A percentile compares a stretch with the other conserved stretches of the same genome.
These are phyloP conservation scores for Puccinia hordei DNA, from an alignment of 1,284 basidiomycete genomes.

Conservation along the genomic window DNA sequence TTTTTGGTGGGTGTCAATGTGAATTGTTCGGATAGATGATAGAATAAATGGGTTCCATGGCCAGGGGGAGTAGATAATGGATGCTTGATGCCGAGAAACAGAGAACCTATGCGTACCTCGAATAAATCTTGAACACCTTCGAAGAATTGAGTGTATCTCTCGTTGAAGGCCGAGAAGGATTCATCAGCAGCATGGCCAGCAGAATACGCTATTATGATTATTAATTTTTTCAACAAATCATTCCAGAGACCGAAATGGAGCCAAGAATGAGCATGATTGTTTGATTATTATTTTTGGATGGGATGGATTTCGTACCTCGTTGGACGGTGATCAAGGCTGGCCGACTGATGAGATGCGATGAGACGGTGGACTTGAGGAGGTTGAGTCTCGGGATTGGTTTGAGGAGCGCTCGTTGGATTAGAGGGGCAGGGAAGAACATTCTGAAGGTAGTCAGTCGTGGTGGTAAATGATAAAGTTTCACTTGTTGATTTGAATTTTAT, in stretches of 20 bases:
- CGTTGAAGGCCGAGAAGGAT: constrained; percentile 89
- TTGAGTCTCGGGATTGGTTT: not conserved
- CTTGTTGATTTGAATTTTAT: too few relatives aligned
- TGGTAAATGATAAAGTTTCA: too few relatives aligned
- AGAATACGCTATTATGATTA: constrained; percentile 47
- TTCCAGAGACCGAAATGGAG: not conserved
- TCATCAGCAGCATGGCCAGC: constrained; percentile 67
- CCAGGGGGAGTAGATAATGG: too few relatives aligned
- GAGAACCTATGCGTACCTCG: constrained; percentile 67
- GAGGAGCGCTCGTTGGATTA: constrained; percentile 1
- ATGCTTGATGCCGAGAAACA: too few relatives aligned
- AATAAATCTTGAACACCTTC: constrained; percentile 89
- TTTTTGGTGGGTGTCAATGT: too few relatives aligned
- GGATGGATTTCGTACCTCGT: not conserved
- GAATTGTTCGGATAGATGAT: too few relatives aligned
- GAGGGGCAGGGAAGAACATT: constrained; percentile 17
- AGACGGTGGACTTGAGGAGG: not conserved
- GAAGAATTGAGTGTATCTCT: constrained; percentile 92
- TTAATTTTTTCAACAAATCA: not conserved
- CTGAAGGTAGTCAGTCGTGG: not conserved
- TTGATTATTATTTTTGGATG: not conserved
- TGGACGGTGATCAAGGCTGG: not conserved
- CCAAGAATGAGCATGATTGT: not conserved
- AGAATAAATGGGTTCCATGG: too few relatives aligned
- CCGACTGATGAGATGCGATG: not conserved